Conservation (phyloP, 1,139 yeast species). For the Candida labiduridarum region DNA sequence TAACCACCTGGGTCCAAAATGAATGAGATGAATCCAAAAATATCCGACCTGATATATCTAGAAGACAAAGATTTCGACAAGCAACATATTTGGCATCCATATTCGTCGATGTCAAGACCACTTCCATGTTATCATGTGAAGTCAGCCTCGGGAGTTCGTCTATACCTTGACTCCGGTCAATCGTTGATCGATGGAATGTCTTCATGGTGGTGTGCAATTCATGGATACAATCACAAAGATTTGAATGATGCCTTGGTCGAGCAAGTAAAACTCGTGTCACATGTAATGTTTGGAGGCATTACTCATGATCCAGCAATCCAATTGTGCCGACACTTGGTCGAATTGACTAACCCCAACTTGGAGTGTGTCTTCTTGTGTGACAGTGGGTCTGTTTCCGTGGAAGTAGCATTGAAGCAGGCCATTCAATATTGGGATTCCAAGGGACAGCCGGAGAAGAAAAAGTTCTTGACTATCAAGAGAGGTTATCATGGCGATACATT, state of each 20-base stretch:
- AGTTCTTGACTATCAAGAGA: not conserved
- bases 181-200: constrained; percentile 1
- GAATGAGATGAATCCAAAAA: not conserved
- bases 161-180: not conserved
- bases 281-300: constrained; percentile 1
- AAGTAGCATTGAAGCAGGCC: not conserved
- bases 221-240: constrained; percentile 1
- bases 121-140: constrained; percentile 1
- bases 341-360: not conserved
- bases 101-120: not conserved
- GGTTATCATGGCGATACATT: constrained; percentile 1
- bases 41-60: not conserved
- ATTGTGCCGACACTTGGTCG: not conserved
- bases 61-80: not conserved
- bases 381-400: not conserved
- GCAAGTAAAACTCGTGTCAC: not conserved
- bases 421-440: constrained; percentile 1
- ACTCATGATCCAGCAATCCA: constrained; percentile 1
- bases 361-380: constrained; percentile 1
- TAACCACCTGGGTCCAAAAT: not conserved
- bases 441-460: not conserved
- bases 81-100: constrained; percentile 2
- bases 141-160: not conserved
- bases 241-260: not conserved
- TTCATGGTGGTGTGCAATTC: constrained; percentile 2